Evolutionary conservation across 192 early-diverging fungal genomes (phyloP).

Genomic region (Coemansia sp.): DNA sequence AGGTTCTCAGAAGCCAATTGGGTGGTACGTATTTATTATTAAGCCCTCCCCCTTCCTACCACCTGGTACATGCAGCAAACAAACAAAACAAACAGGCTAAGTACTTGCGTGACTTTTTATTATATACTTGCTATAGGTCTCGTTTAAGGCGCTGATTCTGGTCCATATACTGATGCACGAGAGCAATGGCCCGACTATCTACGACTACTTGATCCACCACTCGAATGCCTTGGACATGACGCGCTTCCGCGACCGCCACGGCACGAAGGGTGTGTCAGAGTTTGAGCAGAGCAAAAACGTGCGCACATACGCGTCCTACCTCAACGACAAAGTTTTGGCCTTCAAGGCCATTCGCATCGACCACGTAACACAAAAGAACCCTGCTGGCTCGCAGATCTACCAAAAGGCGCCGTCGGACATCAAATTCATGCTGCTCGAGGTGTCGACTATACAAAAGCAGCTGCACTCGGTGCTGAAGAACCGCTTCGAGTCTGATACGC

Average conservation of each 20-base stretch:
- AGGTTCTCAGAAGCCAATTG: constrained; percentile 58
- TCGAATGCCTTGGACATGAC: constrained; percentile 52
- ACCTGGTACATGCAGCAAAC: background rate
- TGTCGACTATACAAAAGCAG: constrained; percentile 55
- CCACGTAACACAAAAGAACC: constrained; percentile 50
- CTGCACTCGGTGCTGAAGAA: constrained; percentile 58
- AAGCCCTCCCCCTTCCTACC: background rate
- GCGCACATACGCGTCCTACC: constrained; percentile 54
- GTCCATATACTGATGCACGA: constrained; percentile 58
- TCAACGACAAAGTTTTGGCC: constrained; percentile 54
- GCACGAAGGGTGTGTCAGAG: constrained; percentile 54
- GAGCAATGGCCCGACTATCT: constrained; percentile 44
- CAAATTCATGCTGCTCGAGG: constrained; percentile 55
- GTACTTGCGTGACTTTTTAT: background rate
- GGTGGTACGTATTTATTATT: constrained; percentile 39
- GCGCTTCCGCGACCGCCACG: constrained; percentile 56
- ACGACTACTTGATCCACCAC: constrained; percentile 48
- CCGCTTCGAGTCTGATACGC: constrained; percentile 52
- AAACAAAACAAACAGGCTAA: background rate
- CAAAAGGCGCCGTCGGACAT: constrained; percentile 39
- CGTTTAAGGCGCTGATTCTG: constrained; percentile 59
- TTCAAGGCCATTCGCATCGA: constrained; percentile 57
- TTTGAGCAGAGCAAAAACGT: constrained; percentile 62
- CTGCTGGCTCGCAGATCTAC: constrained; percentile 51
- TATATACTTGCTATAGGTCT: constrained; percentile 37